phyloP scores from a whole-genome alignment of 2,329 filamentous ascomycete species.

The Zymoseptoria pseudotritici region DNA sequence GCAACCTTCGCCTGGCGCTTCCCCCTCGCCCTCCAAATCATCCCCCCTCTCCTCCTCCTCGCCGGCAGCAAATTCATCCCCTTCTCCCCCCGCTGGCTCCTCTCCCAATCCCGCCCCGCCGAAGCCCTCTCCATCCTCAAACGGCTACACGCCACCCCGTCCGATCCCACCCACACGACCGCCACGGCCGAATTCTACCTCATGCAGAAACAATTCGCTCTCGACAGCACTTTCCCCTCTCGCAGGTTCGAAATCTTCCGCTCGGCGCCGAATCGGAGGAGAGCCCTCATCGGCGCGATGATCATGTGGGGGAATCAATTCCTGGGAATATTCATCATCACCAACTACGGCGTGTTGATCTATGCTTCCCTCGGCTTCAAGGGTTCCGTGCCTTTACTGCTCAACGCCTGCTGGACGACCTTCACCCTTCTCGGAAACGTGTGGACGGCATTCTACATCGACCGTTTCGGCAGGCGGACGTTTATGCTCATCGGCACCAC shows the following conservation, averaged over 20 bases:
- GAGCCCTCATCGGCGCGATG: constrained; percentile 34
- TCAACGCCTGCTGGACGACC: constrained; percentile 25
- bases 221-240: constrained; percentile 30
- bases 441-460: constrained; percentile 36
- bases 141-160: constrained; percentile 37
- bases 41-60: constrained; percentile 32
- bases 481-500: constrained; percentile 37
- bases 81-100: constrained; percentile 23
- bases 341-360: constrained; percentile 36
- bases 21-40: constrained; percentile 32
- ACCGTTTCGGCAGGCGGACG: constrained; percentile 36
- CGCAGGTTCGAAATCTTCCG: constrained; percentile 37
- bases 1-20: constrained; percentile 40
- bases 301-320: constrained; percentile 32
- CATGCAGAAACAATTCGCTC: constrained; percentile 39
- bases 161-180: constrained; percentile 32
- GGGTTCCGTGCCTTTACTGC: constrained; percentile 34
- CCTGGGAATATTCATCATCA: constrained; percentile 21
- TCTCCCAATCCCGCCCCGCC: constrained; percentile 15
- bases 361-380: constrained; percentile 26
- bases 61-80: constrained; percentile 32
- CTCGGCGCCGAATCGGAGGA: constrained; percentile 34
- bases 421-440: constrained; percentile 37
- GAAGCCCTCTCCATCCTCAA: constrained; percentile 36
- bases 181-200: constrained; percentile 37